Percentiles rank a stretch among this genome's conserved stretches.
Evolutionary conservation across 2,329 filamentous ascomycete species (phyloP).

Genomic region (Exophiala calicioides): DNA sequence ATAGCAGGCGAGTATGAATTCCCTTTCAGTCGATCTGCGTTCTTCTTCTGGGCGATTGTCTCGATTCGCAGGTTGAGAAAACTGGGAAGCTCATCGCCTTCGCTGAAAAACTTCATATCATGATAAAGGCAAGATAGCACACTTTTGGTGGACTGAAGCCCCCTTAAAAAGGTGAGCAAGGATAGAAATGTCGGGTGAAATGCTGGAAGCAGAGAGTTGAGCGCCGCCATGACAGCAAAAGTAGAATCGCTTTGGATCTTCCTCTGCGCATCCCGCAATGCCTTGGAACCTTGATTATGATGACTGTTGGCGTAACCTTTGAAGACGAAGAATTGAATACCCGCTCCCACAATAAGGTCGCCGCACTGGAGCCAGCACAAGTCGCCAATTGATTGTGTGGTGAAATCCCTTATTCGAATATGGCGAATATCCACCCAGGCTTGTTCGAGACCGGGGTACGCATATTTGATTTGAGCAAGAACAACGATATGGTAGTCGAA

Average conservation of each 20-base stretch:
- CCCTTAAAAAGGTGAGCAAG: constrained; percentile 82
- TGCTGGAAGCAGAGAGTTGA: constrained; percentile 84
- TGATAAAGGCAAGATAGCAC: constrained; percentile 73
- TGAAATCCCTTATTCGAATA: constrained; percentile 76
- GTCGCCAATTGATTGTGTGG: constrained; percentile 87
- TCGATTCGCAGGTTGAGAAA: constrained; percentile 64
- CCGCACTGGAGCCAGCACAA: constrained; percentile 88
- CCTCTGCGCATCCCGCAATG: constrained; percentile 13
- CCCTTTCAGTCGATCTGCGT: not conserved
- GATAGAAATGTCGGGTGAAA: constrained; percentile 87
- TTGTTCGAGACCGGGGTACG: constrained; percentile 85
- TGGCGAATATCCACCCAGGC: constrained; percentile 85
- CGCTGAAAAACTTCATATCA: constrained; percentile 77
- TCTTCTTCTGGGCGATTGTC: constrained; percentile 48
- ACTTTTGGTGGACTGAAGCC: constrained; percentile 67
- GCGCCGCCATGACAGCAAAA: constrained; percentile 43
- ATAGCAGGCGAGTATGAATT: constrained; percentile 12
- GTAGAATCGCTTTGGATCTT: constrained; percentile 13
- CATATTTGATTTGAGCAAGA: constrained; percentile 83
- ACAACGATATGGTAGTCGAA: constrained; percentile 84
- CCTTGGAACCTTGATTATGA: constrained; percentile 19
- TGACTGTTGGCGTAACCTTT: constrained; percentile 44
- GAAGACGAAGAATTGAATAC: constrained; percentile 87
- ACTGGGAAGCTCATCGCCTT: constrained; percentile 77
- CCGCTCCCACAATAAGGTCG: constrained; percentile 81